Conservation (phyloP, 1,139 yeast species). For the Starmera stellimalicola region DNA sequence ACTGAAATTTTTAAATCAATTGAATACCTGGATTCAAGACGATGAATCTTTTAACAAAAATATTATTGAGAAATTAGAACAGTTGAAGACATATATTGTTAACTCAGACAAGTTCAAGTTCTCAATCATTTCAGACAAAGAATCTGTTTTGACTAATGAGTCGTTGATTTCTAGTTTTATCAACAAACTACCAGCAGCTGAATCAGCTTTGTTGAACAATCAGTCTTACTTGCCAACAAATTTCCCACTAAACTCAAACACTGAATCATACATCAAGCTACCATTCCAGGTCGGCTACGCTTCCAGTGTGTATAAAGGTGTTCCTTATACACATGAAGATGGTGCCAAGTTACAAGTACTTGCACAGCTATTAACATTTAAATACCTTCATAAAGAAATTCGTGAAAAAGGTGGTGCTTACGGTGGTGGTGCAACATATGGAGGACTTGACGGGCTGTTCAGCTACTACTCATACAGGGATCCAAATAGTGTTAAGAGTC, state of each 20-base stretch:
- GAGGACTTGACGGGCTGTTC: slow-evolving; percentile 73
- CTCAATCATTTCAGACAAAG: slow-evolving; percentile 51
- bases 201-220: not conserved
- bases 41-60: slow-evolving; percentile 41
- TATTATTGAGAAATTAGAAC: slow-evolving; percentile 53
- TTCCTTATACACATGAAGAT: slow-evolving; percentile 58
- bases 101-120: slow-evolving; percentile 35
- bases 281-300: slow-evolving; percentile 90
- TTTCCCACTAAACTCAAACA: slow-evolving; percentile 13
- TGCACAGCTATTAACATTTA: slow-evolving; percentile 72
- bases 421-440: slow-evolving; percentile 88
- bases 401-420: slow-evolving; percentile 97
- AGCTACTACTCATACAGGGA: slow-evolving; percentile 88
- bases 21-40: slow-evolving; percentile 50
- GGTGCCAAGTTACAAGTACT: slow-evolving; percentile 82
- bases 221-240: slow-evolving; percentile 1
- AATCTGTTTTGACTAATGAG: slow-evolving; percentile 33
- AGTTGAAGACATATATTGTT: slow-evolving; percentile 40
- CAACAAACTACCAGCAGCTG: slow-evolving; percentile 14
- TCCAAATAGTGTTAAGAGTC: slow-evolving; percentile 72
- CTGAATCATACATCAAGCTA: slow-evolving; percentile 46
- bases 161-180: slow-evolving; percentile 21
- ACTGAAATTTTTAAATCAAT: slow-evolving; percentile 54
- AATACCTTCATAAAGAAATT: slow-evolving; percentile 78
- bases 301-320: slow-evolving; percentile 60